A percentile compares a stretch with the other conserved stretches of the same genome.
These are phyloP conservation scores for Neopestalotiopsis sp. DNA, from an alignment of 2,329 filamentous ascomycete species.

Conservation along the genomic window DNA sequence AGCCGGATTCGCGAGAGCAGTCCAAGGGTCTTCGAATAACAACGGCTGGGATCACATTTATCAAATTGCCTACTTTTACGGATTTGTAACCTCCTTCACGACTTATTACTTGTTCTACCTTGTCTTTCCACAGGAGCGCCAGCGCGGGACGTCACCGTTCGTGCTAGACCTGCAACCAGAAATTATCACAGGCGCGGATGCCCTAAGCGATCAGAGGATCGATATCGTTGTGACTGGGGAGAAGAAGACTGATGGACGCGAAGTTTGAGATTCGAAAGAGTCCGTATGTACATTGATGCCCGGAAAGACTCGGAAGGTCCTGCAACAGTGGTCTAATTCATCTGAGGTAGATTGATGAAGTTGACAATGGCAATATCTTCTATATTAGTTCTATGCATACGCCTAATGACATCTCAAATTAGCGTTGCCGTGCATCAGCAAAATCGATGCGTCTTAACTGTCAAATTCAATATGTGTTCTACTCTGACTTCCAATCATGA, in stretches of 20 bases:
- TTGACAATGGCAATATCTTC: too few relatives aligned
- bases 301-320: too few relatives aligned
- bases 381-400: too few relatives aligned
- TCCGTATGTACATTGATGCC: background rate
- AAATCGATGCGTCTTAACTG: too few relatives aligned
- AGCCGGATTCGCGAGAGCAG: constrained; percentile 34
- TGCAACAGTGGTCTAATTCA: too few relatives aligned
- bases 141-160: constrained; percentile 33
- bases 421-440: too few relatives aligned
- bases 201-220: background rate
- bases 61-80: constrained; percentile 37
- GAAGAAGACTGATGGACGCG: background rate
- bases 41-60: constrained; percentile 39
- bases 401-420: too few relatives aligned
- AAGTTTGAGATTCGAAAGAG: background rate
- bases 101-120: constrained; percentile 30
- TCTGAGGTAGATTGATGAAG: too few relatives aligned
- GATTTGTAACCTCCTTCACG: constrained; percentile 30
- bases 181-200: constrained; percentile 2
- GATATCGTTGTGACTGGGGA: background rate
- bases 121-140: constrained; percentile 30
- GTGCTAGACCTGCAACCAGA: constrained; percentile 31
- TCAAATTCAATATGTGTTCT: too few relatives aligned
- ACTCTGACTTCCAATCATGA: too few relatives aligned
- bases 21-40: constrained; percentile 26